A percentile compares a stretch with the other conserved stretches of the same genome.
Conservation (phyloP, 257 asterid species). For the Coffea canephora region DNA sequence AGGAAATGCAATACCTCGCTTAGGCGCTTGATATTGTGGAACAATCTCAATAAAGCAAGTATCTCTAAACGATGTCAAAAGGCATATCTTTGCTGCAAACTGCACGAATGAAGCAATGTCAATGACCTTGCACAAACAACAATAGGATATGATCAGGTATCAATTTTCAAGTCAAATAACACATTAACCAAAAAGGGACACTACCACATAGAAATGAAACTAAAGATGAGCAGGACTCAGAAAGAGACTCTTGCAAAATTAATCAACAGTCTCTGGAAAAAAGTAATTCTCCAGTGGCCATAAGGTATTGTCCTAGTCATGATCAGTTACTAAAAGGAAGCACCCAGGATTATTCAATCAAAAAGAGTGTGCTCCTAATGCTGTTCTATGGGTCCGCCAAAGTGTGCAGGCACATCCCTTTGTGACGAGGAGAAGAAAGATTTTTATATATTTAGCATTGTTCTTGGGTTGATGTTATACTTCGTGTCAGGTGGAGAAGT, state of each 20-base stretch:
- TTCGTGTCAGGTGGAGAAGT: too few relatives aligned
- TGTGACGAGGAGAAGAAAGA: too few relatives aligned
- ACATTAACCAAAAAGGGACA: neutral
- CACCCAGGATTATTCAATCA: neutral
- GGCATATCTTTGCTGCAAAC: conserved; percentile 70
- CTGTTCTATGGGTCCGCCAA: neutral
- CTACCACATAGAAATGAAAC: neutral
- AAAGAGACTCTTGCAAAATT: neutral
- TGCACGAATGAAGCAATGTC: conserved; percentile 28
- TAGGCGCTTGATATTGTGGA: conserved; percentile 51
- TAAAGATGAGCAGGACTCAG: neutral
- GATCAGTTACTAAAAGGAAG: neutral
- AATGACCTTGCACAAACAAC: neutral
- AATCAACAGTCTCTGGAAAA: too few relatives aligned
- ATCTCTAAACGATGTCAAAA: conserved; percentile 63
- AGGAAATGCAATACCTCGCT: conserved; percentile 39
- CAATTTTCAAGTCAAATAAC: neutral
- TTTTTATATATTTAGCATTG: too few relatives aligned
- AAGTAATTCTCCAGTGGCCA: too few relatives aligned
- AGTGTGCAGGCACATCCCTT: neutral
- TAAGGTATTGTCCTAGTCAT: neutral
- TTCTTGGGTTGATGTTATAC: too few relatives aligned
- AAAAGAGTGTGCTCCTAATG: neutral
- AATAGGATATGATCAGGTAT: neutral
- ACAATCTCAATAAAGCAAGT: conserved; percentile 56